Evolutionary conservation across 306 rosid species (phyloP).

Genomic region (Ziziphus jujuba): DNA sequence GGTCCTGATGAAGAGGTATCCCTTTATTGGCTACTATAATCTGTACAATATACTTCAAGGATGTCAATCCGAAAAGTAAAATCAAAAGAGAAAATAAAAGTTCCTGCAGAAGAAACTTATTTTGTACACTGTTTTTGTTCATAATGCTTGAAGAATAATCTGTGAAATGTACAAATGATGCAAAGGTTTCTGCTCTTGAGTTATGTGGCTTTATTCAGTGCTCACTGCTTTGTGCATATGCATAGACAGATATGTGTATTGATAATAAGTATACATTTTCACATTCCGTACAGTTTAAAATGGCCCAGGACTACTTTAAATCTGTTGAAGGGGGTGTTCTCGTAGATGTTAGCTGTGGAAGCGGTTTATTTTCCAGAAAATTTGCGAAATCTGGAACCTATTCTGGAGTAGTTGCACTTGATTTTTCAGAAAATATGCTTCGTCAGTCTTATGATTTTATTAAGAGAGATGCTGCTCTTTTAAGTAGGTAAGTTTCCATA

Average conservation of each 20-base stretch:
- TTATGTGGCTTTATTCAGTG: not conserved
- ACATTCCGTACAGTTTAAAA: slow-evolving; percentile 60
- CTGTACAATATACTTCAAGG: not conserved
- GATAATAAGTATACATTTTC: not conserved
- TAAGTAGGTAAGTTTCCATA: slow-evolving; percentile 38
- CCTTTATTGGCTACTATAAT: not conserved
- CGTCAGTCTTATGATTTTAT: slow-evolving; percentile 85
- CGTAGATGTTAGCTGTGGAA: slow-evolving; percentile 91
- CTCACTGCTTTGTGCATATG: not conserved
- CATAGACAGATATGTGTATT: not conserved
- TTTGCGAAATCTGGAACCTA: slow-evolving; percentile 69
- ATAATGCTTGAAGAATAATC: too few relatives aligned
- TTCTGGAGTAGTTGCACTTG: slow-evolving; percentile 78
- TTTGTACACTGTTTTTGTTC: too few relatives aligned
- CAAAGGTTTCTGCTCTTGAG: too few relatives aligned
- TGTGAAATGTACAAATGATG: not conserved
- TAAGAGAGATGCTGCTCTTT: slow-evolving; percentile 60
- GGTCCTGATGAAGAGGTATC: slow-evolving; percentile 92
- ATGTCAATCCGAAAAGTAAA: too few relatives aligned
- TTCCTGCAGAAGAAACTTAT: too few relatives aligned
- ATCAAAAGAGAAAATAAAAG: too few relatives aligned
- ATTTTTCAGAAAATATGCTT: slow-evolving; percentile 95
- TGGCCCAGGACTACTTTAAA: slow-evolving; percentile 84
- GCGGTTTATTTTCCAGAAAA: slow-evolving; percentile 88
- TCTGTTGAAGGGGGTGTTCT: slow-evolving; percentile 73